phyloP scores from a whole-genome alignment of 495 filamentous ascomycete genomes.

The Bombardia bombarda region DNA sequence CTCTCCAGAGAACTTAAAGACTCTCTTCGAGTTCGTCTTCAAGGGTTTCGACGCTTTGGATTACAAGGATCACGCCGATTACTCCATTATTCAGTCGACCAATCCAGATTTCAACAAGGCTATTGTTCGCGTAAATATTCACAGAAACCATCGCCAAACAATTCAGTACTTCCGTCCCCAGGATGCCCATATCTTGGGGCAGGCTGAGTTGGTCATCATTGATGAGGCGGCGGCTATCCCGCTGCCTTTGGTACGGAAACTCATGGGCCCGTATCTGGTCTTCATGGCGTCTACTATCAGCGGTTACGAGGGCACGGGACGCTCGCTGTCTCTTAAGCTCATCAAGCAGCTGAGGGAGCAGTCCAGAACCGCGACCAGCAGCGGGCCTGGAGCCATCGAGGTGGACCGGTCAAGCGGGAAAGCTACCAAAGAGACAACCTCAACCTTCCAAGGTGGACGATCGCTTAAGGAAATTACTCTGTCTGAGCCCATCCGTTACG shows the following conservation, averaged over 20 bases:
- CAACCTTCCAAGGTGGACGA: constrained; percentile 61
- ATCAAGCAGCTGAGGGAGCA: constrained; percentile 97
- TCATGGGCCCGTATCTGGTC: constrained; percentile 96
- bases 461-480: constrained; percentile 90
- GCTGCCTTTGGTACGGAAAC: constrained; percentile 79
- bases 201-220: constrained; percentile 93
- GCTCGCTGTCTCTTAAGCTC: constrained; percentile 90
- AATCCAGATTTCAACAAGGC: constrained; percentile 99
- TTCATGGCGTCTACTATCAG: constrained; percentile 99
- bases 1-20: constrained; percentile 96
- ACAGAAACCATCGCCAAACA: constrained; percentile 91
- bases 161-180: constrained; percentile 98
- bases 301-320: constrained; percentile 95
- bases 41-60: constrained; percentile 93
- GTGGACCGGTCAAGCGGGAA: constrained; percentile 67
- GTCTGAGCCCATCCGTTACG: constrained; percentile 89
- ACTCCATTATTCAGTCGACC: constrained; percentile 96
- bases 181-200: constrained; percentile 87
- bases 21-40: constrained; percentile 96
- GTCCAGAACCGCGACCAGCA: constrained; percentile 50
- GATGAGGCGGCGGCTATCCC: constrained; percentile 98
- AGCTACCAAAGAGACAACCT: constrained; percentile 53
- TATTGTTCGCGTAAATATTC: constrained; percentile 92
- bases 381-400: constrained; percentile 52
- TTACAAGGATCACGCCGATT: constrained; percentile 91